These are phyloP conservation scores for Chaetomium sp. DNA, from an alignment of 2,329 filamentous ascomycete genomes.

Conservation along the genomic window DNA sequence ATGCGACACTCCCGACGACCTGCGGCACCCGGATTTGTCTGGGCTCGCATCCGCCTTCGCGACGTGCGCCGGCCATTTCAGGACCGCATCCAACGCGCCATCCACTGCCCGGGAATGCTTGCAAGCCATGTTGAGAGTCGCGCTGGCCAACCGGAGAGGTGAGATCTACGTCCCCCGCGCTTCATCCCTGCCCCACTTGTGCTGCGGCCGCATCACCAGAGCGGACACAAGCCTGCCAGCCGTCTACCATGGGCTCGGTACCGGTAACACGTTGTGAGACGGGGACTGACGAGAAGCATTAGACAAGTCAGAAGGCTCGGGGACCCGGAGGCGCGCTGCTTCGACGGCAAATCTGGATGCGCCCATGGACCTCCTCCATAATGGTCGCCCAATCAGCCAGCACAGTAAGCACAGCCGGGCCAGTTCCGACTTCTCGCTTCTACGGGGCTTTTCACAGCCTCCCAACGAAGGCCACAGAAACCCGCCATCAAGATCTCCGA, in stretches of 20 bases:
- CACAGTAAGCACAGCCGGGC: conserved; percentile 69
- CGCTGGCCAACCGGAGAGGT: conserved; percentile 71
- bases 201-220: conserved; percentile 11
- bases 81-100: conserved; percentile 69
- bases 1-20: conserved; percentile 74
- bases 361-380: conserved; percentile 50
- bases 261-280: conserved; percentile 16
- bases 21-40: conserved; percentile 71
- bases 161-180: conserved; percentile 40
- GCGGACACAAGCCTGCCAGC: background rate
- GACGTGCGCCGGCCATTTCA: conserved; percentile 71
- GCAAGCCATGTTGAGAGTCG: conserved; percentile 70
- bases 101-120: conserved; percentile 77
- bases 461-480: conserved; percentile 47
- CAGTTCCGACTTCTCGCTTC: conserved; percentile 68
- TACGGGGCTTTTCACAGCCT: conserved; percentile 56
- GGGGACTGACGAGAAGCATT: conserved; percentile 29
- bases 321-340: conserved; percentile 58
- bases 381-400: conserved; percentile 58
- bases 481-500: conserved; percentile 51
- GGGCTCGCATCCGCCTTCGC: conserved; percentile 65
- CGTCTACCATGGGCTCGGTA: background rate
- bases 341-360: conserved; percentile 64
- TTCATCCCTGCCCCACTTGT: conserved; percentile 4
- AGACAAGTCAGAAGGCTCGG: conserved; percentile 48